Conservation (phyloP, 441 rosid species). For the Jatropha podagrica region DNA sequence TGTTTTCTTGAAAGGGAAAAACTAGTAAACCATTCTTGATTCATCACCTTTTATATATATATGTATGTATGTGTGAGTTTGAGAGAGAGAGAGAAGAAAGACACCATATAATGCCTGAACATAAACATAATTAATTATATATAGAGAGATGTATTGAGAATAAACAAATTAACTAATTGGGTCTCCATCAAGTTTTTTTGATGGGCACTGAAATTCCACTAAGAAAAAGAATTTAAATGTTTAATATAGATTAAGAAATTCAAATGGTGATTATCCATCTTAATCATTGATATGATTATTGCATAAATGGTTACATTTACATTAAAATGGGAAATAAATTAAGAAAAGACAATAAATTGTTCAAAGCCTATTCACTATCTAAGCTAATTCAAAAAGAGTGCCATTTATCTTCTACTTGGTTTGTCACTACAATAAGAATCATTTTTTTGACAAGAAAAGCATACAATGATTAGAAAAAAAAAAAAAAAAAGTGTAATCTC, state of each 20-base stretch:
- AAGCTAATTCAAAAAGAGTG: conserved; percentile 17
- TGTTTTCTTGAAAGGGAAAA: conserved; percentile 15
- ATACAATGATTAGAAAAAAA: conserved; percentile 5
- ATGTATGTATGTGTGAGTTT: conserved; percentile 3
- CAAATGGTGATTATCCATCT: conserved; percentile 18
- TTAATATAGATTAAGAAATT: neutral
- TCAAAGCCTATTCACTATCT: conserved; percentile 23
- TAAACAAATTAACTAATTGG: neutral
- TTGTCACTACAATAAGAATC: conserved; percentile 8
- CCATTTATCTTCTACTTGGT: conserved; percentile 25
- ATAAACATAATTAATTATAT: neutral
- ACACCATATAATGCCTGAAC: conserved; percentile 27
- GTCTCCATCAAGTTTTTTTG: conserved; percentile 27
- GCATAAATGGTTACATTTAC: neutral
- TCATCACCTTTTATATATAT: neutral
- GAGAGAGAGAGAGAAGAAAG: conserved; percentile 19
- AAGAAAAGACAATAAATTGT: conserved; percentile 36
- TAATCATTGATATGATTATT: conserved; percentile 31
- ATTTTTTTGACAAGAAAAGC: conserved; percentile 11
- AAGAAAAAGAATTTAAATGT: neutral
- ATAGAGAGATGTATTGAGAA: neutral
- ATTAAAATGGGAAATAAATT: neutral
- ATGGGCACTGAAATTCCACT: conserved; percentile 36
- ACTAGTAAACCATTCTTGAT: conserved; percentile 4
- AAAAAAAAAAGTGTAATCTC: conserved; percentile 8